A percentile compares a stretch with the other conserved stretches of the same genome.
Evolutionary conservation across 202 grass and related monocot species (phyloP).

Genomic region (Panicum virgatum): DNA sequence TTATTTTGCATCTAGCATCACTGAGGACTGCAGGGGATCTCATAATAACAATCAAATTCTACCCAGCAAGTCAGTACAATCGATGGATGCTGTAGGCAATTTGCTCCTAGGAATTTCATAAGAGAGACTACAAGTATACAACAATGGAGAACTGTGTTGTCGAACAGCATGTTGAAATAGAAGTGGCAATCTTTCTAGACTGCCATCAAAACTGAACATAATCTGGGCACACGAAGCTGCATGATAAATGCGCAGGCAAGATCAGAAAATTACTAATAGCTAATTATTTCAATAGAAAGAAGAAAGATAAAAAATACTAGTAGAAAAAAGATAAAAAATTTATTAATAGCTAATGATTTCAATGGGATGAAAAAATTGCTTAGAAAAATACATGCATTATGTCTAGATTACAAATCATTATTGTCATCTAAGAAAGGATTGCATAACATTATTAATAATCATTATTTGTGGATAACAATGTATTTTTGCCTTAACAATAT

Average conservation of each 20-base stretch:
- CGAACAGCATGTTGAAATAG: not conserved
- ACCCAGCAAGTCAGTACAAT: conserved; percentile 21
- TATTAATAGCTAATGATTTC: not conserved
- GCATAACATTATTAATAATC: not conserved
- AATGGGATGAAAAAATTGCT: not conserved
- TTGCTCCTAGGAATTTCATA: conserved; percentile 1
- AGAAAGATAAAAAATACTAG: conserved; percentile 15
- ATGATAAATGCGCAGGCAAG: conserved; percentile 4
- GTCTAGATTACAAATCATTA: not conserved
- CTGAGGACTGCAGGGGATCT: not conserved
- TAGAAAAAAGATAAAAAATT: conserved; percentile 10
- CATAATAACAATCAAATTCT: conserved; percentile 2
- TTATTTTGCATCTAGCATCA: conserved; percentile 7
- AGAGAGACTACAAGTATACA: conserved; percentile 42
- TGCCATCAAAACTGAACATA: not conserved
- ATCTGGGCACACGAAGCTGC: conserved; percentile 32
- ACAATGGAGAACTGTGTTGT: not conserved
- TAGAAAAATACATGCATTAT: not conserved
- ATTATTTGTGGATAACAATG: not conserved
- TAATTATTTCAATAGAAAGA: not conserved
- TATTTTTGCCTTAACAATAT: not conserved
- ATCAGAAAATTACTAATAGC: conserved; percentile 7
- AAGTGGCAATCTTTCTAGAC: not conserved
- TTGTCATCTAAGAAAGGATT: not conserved
- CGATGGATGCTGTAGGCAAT: conserved; percentile 3